Conservation (phyloP, 2,329 filamentous ascomycete species). For the Tolypocladium ophioglossoides region DNA sequence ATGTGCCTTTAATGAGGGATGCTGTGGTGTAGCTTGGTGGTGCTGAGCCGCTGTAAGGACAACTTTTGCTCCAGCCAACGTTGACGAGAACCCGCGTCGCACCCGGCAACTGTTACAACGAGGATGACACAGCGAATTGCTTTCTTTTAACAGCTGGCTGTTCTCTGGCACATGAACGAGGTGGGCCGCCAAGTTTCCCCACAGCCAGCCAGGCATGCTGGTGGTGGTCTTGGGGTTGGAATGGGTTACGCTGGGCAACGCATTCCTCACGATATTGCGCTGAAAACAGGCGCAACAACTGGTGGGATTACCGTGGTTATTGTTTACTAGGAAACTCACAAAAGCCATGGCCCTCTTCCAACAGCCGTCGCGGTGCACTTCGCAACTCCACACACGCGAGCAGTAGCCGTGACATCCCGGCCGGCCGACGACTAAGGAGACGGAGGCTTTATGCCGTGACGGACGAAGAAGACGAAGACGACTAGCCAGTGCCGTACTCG, state of each 20-base stretch:
- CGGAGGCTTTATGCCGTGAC: neutral
- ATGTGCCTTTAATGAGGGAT: too few relatives aligned
- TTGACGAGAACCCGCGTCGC: neutral
- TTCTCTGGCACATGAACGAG: neutral
- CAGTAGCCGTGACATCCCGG: neutral
- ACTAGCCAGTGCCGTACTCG: neutral
- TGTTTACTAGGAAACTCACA: neutral
- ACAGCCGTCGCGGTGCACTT: neutral
- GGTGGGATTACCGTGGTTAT: neutral
- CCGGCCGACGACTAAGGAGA: neutral
- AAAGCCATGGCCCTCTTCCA: neutral
- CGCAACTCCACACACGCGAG: neutral
- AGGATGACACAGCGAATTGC: neutral
- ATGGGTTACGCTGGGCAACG: conserved; percentile 26
- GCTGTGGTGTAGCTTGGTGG: too few relatives aligned
- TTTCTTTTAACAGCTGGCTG: neutral
- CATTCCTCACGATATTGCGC: conserved; percentile 24
- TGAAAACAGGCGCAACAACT: neutral
- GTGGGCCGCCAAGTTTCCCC: neutral
- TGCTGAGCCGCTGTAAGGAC: neutral
- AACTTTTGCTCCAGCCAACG: neutral
- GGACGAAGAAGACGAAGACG: neutral
- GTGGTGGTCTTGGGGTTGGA: conserved; percentile 16
- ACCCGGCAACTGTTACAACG: neutral
- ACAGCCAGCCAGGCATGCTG: neutral